These are phyloP conservation scores for Trametes cinnabarina DNA, from an alignment of 768 basidiomycete species.

Conservation along the genomic window DNA sequence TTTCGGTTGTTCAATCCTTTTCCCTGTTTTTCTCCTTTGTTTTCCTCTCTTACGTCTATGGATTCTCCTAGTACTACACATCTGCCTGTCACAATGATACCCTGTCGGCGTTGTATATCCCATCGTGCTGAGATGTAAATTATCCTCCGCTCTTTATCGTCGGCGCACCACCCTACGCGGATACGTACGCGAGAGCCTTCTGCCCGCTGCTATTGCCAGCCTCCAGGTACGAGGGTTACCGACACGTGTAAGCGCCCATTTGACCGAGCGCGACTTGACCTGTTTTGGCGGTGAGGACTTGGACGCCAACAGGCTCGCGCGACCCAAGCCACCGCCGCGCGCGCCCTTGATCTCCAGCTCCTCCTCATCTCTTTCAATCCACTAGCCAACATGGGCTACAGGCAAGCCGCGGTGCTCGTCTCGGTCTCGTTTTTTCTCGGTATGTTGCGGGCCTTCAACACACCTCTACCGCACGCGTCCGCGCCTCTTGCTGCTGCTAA, in stretches of 20 bases:
- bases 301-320: constrained; percentile 7
- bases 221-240: not conserved
- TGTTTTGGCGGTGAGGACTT: not conserved
- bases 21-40: not conserved
- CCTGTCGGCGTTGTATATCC: constrained; percentile 17
- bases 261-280: not conserved
- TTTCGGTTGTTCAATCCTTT: not conserved
- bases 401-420: constrained; percentile 82
- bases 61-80: constrained; percentile 16
- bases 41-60: constrained; percentile 3
- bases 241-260: not conserved
- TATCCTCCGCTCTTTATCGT: not conserved
- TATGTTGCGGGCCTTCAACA: constrained; percentile 37
- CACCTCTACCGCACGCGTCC: constrained; percentile 1
- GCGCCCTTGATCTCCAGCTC: not conserved
- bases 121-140: constrained; percentile 15
- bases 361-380: not conserved
- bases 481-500: not conserved
- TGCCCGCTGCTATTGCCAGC: not conserved
- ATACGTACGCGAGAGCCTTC: not conserved
- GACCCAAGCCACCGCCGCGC: not conserved
- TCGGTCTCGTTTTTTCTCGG: constrained; percentile 91
- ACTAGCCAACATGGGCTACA: constrained; percentile 69
- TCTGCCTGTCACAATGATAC: constrained; percentile 19
- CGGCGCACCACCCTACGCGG: too few species aligned